Conservation (phyloP, 176 grass and related monocot genomes). For the Areca catechu region DNA sequence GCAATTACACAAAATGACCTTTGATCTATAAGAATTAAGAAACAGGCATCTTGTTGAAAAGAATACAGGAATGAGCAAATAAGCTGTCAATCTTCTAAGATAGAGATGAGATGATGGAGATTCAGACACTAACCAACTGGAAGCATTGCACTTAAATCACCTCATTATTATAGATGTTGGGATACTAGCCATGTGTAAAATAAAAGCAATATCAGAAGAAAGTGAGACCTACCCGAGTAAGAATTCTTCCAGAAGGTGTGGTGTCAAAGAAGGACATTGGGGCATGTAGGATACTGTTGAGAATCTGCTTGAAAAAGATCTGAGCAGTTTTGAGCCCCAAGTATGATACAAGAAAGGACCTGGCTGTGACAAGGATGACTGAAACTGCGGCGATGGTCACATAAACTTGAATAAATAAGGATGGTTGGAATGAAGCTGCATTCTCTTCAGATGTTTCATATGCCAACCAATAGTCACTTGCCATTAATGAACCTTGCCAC, state of each 20-base stretch:
- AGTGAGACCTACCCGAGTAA: constrained; percentile 55
- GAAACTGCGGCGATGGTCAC: constrained; percentile 30
- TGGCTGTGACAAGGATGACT: constrained; percentile 36
- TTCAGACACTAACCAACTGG: no score
- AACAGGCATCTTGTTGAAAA: no score
- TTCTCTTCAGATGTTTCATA: constrained; percentile 53
- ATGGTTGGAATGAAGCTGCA: constrained; percentile 30
- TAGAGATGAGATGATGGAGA: no score
- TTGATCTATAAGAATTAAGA: no score
- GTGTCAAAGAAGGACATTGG: constrained; percentile 99
- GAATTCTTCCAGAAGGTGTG: constrained; percentile 89
- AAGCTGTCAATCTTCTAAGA: no score
- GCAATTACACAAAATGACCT: not conserved
- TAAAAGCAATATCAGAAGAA: not conserved
- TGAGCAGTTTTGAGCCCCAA: constrained; percentile 72
- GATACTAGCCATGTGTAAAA: no score
- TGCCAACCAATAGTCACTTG: constrained; percentile 91
- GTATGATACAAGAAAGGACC: constrained; percentile 51
- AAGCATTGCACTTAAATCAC: no score
- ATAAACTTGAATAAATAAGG: constrained; percentile 71
- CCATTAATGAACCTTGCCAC: constrained; percentile 66
- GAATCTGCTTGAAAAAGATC: constrained; percentile 72
- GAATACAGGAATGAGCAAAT: no score
- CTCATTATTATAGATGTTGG: no score
- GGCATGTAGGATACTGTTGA: constrained; percentile 81